Evolutionary conservation across 805 yeast species (phyloP), one percentile per base, ranked within the genome.

Genomic region (Candida argentea): DNA sequence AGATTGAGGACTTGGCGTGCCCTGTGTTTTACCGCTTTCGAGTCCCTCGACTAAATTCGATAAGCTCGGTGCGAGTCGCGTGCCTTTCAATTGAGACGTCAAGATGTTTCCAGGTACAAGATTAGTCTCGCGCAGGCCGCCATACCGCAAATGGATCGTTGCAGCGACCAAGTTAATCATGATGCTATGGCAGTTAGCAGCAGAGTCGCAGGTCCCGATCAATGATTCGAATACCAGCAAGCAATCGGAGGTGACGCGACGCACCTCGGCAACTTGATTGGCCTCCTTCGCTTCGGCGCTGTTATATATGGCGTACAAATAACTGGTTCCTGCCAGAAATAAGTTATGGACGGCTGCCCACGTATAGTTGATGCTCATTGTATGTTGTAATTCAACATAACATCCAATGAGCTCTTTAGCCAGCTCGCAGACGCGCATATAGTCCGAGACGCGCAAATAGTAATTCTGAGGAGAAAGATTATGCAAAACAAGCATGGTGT

Each of bases 311-410:
- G 86, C 70, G 46, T 81, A 85, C 24, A 86, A 57, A 40, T 74
- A 85, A 1, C 94, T 79, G 16, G 89, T 79, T 1, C 94, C 93
- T 0, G 94, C 87, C 80, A 82, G 78, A 47, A 84, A 84, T 30
- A 84, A 58, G 46, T 84, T 85, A 49, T 85, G 94, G 3, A 84
- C 87, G 0, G 93, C 91, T 2, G 86, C 87, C 95, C 95, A 86
- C 0, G 95, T 83, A 51, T 82, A 86, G 50, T 84, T 84, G 34
- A 85, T 66, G 26, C 70, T 61, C 40, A 69, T 70, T 16, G 63
- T 63, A n/a, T 58, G 50, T 39, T 67, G 70, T 21, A 86, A 54
- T 28, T 67, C 69, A 27, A 67, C 57, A 47, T 82, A 86, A 17
- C 76, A 67, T 19, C 61, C 55, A 29, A 85, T 76, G 20, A 84